phyloP scores from a whole-genome alignment of 768 basidiomycete genomes.

The Panellus pusillus region DNA sequence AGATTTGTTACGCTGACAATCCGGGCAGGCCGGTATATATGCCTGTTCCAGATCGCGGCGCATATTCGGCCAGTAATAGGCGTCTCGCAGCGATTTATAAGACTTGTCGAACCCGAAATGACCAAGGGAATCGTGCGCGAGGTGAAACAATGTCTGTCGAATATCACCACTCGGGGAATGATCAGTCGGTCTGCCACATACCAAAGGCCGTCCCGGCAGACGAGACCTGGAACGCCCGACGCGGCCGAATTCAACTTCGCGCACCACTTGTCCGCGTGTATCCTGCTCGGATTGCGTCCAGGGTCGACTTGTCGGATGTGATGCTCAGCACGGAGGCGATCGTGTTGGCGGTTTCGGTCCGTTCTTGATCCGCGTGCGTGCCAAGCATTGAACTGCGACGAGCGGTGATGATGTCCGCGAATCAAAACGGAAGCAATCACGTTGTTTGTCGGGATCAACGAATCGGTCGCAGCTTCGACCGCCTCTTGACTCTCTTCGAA shows the following conservation, averaged over 20 bases:
- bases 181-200: slow-evolving; percentile 25
- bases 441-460: no score
- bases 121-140: slow-evolving; percentile 31
- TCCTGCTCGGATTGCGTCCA: not conserved
- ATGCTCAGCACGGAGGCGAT: not conserved
- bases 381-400: not conserved
- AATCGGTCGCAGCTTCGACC: not conserved
- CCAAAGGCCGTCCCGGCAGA: slow-evolving; percentile 19
- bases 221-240: slow-evolving; percentile 1
- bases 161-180: slow-evolving; percentile 24
- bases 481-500: not conserved
- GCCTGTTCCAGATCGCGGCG: slow-evolving; percentile 25
- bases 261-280: slow-evolving; percentile 12
- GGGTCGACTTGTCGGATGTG: not conserved
- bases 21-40: slow-evolving; percentile 33
- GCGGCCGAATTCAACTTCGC: not conserved
- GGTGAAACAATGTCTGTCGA: slow-evolving; percentile 24
- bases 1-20: slow-evolving; percentile 39
- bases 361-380: not conserved
- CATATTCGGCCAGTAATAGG: slow-evolving; percentile 39
- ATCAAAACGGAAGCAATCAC: no score
- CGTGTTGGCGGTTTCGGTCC: not conserved
- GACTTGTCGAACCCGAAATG: slow-evolving; percentile 38
- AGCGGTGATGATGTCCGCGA: no score
- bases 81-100: slow-evolving; percentile 22